phyloP scores from a whole-genome alignment of 2,329 filamentous ascomycete species.

The Chrysoporthe cubensis region DNA sequence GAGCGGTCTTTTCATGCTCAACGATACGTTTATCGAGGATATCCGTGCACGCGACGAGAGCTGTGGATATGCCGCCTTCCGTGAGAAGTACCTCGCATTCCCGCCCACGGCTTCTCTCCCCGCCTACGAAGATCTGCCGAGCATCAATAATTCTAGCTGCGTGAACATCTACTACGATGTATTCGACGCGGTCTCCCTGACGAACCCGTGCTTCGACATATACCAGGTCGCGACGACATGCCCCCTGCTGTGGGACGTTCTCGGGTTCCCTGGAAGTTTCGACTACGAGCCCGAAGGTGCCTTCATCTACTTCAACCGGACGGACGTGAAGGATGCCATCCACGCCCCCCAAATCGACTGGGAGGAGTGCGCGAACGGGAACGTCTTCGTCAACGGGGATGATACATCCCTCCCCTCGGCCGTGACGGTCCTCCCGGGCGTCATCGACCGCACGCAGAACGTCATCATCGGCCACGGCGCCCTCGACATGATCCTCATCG shows the following conservation, averaged over 20 bases:
- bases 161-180: slow-evolving; percentile 60
- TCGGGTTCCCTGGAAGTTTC: slow-evolving; percentile 69
- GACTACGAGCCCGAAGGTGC: slow-evolving; percentile 66
- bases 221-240: slow-evolving; percentile 77
- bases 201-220: slow-evolving; percentile 80
- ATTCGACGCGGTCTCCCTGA: slow-evolving; percentile 51
- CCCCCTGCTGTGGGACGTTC: slow-evolving; percentile 69
- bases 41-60: slow-evolving; percentile 55
- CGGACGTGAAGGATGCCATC: slow-evolving; percentile 62
- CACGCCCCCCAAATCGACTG: slow-evolving; percentile 47
- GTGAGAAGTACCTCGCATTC: slow-evolving; percentile 66
- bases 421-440: slow-evolving; percentile 54
- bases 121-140: slow-evolving; percentile 41
- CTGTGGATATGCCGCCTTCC: slow-evolving; percentile 67
- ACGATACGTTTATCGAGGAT: slow-evolving; percentile 58
- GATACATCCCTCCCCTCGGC: slow-evolving; percentile 26
- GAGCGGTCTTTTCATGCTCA: slow-evolving; percentile 60
- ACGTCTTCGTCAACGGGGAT: slow-evolving; percentile 44
- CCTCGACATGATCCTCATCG: slow-evolving; percentile 67
- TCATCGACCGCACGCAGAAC: slow-evolving; percentile 71
- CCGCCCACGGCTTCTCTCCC: slow-evolving; percentile 68
- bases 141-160: slow-evolving; percentile 51
- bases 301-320: slow-evolving; percentile 70
- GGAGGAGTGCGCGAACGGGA: slow-evolving; percentile 54
- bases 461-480: slow-evolving; percentile 73